Evolutionary conservation across 2,329 filamentous ascomycete genomes (phyloP).

Genomic region (Dothistroma pini): DNA sequence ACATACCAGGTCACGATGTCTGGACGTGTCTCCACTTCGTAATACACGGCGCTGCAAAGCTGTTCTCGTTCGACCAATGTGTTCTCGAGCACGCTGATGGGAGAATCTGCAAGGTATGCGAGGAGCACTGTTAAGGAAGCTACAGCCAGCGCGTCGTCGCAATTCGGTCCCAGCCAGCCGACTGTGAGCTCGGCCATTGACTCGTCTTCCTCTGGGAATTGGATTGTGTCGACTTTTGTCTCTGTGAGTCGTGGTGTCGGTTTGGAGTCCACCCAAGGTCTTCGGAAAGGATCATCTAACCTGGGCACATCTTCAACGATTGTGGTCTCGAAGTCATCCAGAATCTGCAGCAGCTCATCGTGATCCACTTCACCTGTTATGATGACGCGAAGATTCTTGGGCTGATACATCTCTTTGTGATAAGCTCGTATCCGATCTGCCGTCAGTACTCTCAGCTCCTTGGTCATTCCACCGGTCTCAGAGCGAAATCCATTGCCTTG

Average conservation of each 20-base stretch:
- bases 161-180: conserved; percentile 81
- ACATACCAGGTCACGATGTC: conserved; percentile 39
- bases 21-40: conserved; percentile 73
- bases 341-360: conserved; percentile 69
- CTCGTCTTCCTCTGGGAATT: conserved; percentile 96
- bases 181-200: conserved; percentile 84
- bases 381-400: conserved; percentile 86
- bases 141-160: conserved; percentile 57
- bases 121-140: conserved; percentile 76
- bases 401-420: conserved; percentile 96
- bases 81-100: conserved; percentile 88
- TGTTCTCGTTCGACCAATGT: conserved; percentile 89
- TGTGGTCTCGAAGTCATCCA: conserved; percentile 84
- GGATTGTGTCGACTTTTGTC: conserved; percentile 71
- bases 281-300: conserved; percentile 69
- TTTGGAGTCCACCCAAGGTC: conserved; percentile 88
- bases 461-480: conserved; percentile 97
- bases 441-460: conserved; percentile 79
- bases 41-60: conserved; percentile 79
- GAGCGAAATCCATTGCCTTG: conserved; percentile 90
- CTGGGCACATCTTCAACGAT: conserved; percentile 79
- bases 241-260: conserved; percentile 69
- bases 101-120: conserved; percentile 87
- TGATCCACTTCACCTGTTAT: conserved; percentile 92
- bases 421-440: conserved; percentile 90